These are phyloP conservation scores for Ashbya aceris DNA, from an alignment of 1,139 yeast species.

Conservation along the genomic window DNA sequence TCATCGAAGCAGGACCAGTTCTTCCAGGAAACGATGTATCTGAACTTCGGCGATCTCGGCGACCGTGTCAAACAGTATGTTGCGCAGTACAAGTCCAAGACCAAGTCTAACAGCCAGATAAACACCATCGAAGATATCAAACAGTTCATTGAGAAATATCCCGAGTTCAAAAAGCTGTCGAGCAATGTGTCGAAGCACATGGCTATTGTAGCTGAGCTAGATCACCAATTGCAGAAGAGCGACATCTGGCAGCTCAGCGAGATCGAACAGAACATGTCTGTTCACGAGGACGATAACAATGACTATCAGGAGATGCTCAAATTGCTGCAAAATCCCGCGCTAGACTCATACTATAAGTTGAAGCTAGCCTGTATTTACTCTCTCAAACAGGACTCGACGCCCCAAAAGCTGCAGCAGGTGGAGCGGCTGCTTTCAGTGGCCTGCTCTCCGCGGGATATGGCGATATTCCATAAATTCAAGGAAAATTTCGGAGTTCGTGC, in stretches of 20 bases:
- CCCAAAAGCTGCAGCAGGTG: slow-evolving; percentile 14
- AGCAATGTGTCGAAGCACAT: slow-evolving; percentile 92
- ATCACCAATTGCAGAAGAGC: slow-evolving; percentile 49
- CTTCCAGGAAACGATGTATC: slow-evolving; percentile 68
- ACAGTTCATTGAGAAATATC: slow-evolving; percentile 81
- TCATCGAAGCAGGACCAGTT: slow-evolving; percentile 66
- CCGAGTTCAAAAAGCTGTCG: slow-evolving; percentile 81
- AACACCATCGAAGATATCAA: slow-evolving; percentile 83
- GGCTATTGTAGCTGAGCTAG: slow-evolving; percentile 78
- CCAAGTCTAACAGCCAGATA: slow-evolving; percentile 62
- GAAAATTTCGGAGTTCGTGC: slow-evolving; percentile 9
- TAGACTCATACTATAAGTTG: slow-evolving; percentile 39
- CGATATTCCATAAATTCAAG: slow-evolving; percentile 23
- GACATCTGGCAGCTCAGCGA: slow-evolving; percentile 83
- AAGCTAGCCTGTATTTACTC: slow-evolving; percentile 65
- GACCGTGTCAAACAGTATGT: slow-evolving; percentile 82
- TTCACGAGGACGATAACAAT: slow-evolving; percentile 48
- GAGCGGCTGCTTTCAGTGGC: slow-evolving; percentile 13
- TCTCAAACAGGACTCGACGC: slow-evolving; percentile 46
- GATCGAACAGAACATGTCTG: slow-evolving; percentile 74
- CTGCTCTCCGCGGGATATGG: slow-evolving; percentile 23
- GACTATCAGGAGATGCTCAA: slow-evolving; percentile 42
- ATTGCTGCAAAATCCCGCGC: slow-evolving; percentile 29
- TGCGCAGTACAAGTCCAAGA: slow-evolving; percentile 68
- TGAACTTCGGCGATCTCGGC: slow-evolving; percentile 91